phyloP scores from a whole-genome alignment of 163 green algal genomes.

The Scenedesmus sp. region DNA sequence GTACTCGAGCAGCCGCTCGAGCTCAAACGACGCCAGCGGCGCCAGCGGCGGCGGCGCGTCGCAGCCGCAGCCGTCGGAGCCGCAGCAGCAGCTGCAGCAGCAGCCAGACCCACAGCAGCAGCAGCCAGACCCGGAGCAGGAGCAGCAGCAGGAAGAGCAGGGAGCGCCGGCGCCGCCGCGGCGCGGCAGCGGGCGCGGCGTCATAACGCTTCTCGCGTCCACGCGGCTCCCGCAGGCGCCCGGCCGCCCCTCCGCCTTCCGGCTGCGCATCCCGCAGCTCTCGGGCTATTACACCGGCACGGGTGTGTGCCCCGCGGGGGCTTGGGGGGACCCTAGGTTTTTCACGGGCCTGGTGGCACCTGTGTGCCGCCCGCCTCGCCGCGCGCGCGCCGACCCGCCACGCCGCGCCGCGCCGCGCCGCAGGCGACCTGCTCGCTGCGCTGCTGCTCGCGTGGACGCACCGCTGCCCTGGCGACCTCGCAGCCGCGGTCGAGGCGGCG shows the following conservation, averaged over 20 bases:
- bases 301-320: slow-evolving; percentile 49
- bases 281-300: slow-evolving; percentile 86
- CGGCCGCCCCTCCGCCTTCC: slow-evolving; percentile 52
- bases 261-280: slow-evolving; percentile 68
- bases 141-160: slow-evolving; percentile 2
- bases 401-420: not conserved
- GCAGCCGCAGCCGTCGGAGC: not conserved
- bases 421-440: slow-evolving; percentile 78
- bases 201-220: slow-evolving; percentile 67
- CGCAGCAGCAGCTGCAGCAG: slow-evolving; percentile 4
- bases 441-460: slow-evolving; percentile 75
- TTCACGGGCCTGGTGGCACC: not conserved
- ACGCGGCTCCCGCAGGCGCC: slow-evolving; percentile 63
- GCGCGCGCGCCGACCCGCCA: not conserved
- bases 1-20: not conserved
- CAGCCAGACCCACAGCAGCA: not conserved
- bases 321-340: not conserved
- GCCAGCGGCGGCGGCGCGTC: no score
- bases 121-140: not conserved
- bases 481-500: slow-evolving; percentile 68
- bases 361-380: no score
- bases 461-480: not conserved
- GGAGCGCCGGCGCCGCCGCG: not conserved
- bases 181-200: not conserved
- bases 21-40: no score